phyloP scores from a whole-genome alignment of 2,329 filamentous ascomycete genomes.

The Emergomyces pasteurianus region DNA sequence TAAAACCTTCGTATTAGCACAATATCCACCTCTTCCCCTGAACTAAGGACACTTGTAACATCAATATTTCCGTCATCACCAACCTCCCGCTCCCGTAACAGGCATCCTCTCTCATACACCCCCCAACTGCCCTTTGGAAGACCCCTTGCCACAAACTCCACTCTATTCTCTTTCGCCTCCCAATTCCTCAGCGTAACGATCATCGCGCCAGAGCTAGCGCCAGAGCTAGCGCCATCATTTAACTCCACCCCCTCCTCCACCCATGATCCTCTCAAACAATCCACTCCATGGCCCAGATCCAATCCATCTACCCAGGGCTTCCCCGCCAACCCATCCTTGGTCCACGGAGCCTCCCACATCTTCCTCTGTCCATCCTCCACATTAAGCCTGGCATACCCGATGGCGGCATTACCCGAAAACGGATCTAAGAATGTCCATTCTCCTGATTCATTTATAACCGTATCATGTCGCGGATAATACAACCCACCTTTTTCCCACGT shows the following conservation, averaged over 20 bases:
- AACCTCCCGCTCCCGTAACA: slow-evolving; percentile 17
- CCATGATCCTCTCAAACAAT: not conserved
- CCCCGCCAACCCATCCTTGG: slow-evolving; percentile 4
- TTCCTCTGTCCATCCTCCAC: slow-evolving; percentile 25
- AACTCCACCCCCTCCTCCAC: not conserved
- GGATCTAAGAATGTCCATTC: slow-evolving; percentile 16
- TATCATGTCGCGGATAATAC: slow-evolving; percentile 22
- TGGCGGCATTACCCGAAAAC: slow-evolving; percentile 24
- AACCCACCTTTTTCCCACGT: slow-evolving; percentile 26
- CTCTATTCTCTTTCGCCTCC: not conserved
- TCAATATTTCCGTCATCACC: slow-evolving; percentile 5
- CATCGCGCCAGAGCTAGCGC: not conserved
- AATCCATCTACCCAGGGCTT: slow-evolving; percentile 10
- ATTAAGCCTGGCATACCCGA: slow-evolving; percentile 28
- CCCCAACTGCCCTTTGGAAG: not conserved
- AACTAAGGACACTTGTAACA: not conserved
- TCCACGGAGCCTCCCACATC: slow-evolving; percentile 18
- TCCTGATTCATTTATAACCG: slow-evolving; percentile 12
- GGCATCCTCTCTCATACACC: slow-evolving; percentile 4
- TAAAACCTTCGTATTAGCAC: not conserved
- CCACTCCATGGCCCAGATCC: not conserved
- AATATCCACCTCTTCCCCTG: not conserved
- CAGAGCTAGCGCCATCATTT: not conserved
- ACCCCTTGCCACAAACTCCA: not conserved
- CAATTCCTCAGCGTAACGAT: not conserved